Evolutionary conservation across 805 yeast species (phyloP).

Genomic region (Isabelozyma heimii): DNA sequence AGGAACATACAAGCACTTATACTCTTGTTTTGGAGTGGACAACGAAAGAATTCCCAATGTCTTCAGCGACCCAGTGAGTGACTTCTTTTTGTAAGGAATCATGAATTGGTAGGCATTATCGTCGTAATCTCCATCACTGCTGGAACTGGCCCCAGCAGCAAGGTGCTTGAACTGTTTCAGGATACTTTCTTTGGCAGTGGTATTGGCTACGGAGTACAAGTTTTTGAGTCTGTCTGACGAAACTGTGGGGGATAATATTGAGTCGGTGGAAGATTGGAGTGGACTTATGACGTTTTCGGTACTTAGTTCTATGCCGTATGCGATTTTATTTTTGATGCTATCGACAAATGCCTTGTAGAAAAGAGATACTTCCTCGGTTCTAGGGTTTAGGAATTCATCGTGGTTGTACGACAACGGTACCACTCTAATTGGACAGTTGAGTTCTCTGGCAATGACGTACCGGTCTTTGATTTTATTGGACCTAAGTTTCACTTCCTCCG

Average conservation of each 20-base stretch:
- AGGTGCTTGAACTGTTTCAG: conserved; percentile 11
- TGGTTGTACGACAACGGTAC: conserved; percentile 24
- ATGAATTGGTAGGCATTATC: conserved; percentile 28
- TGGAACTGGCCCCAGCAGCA: not conserved
- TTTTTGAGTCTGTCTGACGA: conserved; percentile 24
- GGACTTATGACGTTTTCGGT: not conserved
- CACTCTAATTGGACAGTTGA: conserved; percentile 30
- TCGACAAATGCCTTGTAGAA: conserved; percentile 34
- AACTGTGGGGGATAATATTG: not conserved
- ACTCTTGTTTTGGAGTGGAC: conserved; percentile 31
- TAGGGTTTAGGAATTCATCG: conserved; percentile 6
- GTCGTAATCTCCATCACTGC: conserved; percentile 6
- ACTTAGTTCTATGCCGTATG: conserved; percentile 13
- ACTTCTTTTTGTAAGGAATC: conserved; percentile 30
- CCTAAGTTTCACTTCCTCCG: conserved; percentile 7
- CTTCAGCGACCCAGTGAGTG: conserved; percentile 29
- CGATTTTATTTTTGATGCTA: conserved; percentile 25
- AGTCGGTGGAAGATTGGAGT: not conserved
- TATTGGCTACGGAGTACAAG: conserved; percentile 23
- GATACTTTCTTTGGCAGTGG: conserved; percentile 14
- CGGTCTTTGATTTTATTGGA: conserved; percentile 15
- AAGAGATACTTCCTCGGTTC: conserved; percentile 16
- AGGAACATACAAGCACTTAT: conserved; percentile 27
- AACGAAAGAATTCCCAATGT: conserved; percentile 30
- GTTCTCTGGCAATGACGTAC: conserved; percentile 37